phyloP scores from a whole-genome alignment of 2,329 filamentous ascomycete species.

The Pseudocercospora vitis region DNA sequence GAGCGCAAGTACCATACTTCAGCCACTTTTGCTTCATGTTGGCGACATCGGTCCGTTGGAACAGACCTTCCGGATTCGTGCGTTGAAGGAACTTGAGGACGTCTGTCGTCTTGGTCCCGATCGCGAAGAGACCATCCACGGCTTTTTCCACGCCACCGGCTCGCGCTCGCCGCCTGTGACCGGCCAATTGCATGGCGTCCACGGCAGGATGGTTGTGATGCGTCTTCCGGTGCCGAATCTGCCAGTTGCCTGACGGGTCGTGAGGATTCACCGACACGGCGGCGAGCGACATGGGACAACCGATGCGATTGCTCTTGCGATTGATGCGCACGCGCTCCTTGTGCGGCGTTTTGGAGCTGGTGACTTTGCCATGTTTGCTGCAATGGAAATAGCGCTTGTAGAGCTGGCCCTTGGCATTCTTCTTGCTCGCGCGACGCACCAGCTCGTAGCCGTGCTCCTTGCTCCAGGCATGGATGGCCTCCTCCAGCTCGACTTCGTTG shows the following conservation, averaged over 20 bases:
- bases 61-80: constrained; percentile 37
- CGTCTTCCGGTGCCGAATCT: constrained; percentile 36
- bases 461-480: constrained; percentile 36
- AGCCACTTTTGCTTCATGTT: constrained; percentile 40
- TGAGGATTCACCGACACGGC: constrained; percentile 34
- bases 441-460: constrained; percentile 38
- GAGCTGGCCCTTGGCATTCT: constrained; percentile 35
- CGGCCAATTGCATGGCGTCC: constrained; percentile 32
- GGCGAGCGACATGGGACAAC: constrained; percentile 38
- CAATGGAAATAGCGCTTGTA: constrained; percentile 41
- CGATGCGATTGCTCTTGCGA: constrained; percentile 34
- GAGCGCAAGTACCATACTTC: constrained; percentile 35
- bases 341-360: constrained; percentile 28
- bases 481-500: constrained; percentile 32
- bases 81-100: constrained; percentile 36
- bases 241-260: constrained; percentile 36
- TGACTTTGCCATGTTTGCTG: constrained; percentile 36
- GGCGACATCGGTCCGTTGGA: constrained; percentile 38
- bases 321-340: constrained; percentile 31
- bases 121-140: constrained; percentile 36
- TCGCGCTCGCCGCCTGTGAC: constrained; percentile 35
- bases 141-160: constrained; percentile 35
- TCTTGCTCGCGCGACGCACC: constrained; percentile 37
- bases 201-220: constrained; percentile 38
- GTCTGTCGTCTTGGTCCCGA: constrained; percentile 35